Conservation (phyloP, 2,329 filamentous ascomycete genomes). For the Ilyonectria robusta region DNA sequence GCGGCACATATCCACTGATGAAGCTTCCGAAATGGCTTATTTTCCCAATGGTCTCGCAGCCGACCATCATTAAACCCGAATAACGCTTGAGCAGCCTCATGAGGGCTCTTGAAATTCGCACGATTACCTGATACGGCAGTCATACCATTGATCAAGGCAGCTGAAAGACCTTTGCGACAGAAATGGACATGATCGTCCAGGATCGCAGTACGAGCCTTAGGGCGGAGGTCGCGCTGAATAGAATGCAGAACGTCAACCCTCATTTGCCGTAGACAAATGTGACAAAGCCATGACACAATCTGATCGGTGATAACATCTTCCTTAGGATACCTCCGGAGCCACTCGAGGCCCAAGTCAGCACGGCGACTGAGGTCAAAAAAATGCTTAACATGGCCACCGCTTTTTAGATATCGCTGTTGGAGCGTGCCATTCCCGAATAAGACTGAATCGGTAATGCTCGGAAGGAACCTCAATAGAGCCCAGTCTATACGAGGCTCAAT, state of each 20-base stretch:
- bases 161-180: constrained; percentile 20
- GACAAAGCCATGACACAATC: constrained; percentile 21
- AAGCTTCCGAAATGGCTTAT: constrained; percentile 28
- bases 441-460: constrained; percentile 15
- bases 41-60: constrained; percentile 12
- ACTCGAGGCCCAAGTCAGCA: constrained; percentile 19
- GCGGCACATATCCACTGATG: constrained; percentile 18
- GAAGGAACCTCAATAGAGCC: constrained; percentile 21
- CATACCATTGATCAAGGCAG: constrained; percentile 16
- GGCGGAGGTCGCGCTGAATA: constrained; percentile 10
- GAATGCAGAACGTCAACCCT: constrained; percentile 18
- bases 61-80: constrained; percentile 19
- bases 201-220: background rate
- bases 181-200: constrained; percentile 20
- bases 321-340: background rate
- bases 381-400: constrained; percentile 11
- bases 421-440: constrained; percentile 25
- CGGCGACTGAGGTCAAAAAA: constrained; percentile 24
- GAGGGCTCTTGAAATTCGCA: constrained; percentile 16
- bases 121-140: constrained; percentile 15
- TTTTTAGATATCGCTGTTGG: constrained; percentile 19
- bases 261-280: constrained; percentile 24
- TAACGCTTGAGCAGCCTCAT: constrained; percentile 17
- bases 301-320: constrained; percentile 10
- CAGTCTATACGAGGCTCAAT: constrained; percentile 25